A percentile compares a stretch with the other conserved stretches of the same genome.
These are phyloP conservation scores for Penicillium janthinellum DNA, from an alignment of 2,329 filamentous ascomycete species.

Conservation along the genomic window DNA sequence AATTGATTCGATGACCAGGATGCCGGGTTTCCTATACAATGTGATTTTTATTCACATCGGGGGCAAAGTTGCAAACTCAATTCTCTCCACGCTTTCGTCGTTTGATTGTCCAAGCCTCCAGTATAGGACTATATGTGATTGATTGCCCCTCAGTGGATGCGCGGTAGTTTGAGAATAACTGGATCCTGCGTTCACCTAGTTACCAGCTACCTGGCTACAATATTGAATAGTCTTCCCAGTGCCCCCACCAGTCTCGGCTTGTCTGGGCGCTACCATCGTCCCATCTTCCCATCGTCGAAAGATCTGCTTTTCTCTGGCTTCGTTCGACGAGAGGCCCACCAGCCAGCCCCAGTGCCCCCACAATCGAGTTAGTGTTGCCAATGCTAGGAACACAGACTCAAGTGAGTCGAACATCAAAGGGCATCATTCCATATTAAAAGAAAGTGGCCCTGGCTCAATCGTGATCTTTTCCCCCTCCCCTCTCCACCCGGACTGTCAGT, in stretches of 20 bases:
- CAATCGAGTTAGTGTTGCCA: conserved; percentile 1
- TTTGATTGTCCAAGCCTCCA: conserved; percentile 1
- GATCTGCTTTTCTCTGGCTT: conserved; percentile 4
- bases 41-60: no score
- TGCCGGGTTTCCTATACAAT: no score
- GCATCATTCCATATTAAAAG: conserved; percentile 10
- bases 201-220: not conserved
- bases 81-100: not conserved
- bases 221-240: no score
- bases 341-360: not conserved
- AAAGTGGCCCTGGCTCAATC: conserved; percentile 14
- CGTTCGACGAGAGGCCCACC: not conserved
- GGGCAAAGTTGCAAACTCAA: not conserved
- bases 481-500: not conserved
- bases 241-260: no score
- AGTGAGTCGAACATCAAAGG: no score
- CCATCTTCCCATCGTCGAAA: not conserved
- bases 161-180: not conserved
- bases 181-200: not conserved
- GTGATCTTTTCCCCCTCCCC: not conserved
- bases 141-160: not conserved
- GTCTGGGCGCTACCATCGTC: no score
- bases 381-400: conserved; percentile 1
- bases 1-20: no score
- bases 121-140: not conserved